Conservation (phyloP, 495 filamentous ascomycete species). For the Penicillium desertorum region DNA sequence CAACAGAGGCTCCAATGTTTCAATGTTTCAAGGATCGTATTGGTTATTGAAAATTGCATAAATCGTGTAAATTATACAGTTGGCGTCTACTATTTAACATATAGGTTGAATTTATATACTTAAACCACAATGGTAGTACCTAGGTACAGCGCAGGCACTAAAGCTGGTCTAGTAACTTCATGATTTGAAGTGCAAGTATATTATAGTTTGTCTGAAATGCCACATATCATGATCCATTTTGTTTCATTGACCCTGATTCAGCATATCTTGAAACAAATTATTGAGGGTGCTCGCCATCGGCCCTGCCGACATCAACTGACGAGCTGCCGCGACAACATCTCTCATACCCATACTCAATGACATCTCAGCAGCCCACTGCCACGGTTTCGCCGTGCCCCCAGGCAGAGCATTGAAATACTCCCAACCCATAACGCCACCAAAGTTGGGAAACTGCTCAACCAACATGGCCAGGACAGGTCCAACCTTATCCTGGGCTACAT, state of each 20-base stretch:
- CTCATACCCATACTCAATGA: conserved; percentile 51
- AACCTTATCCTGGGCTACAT: conserved; percentile 50
- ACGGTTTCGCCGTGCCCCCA: conserved; percentile 57
- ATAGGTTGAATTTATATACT: not conserved
- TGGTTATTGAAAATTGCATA: not conserved
- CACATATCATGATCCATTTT: conserved; percentile 8
- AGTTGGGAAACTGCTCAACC: conserved; percentile 55
- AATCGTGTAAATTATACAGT: not conserved
- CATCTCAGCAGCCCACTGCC: conserved; percentile 69
- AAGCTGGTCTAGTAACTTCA: not conserved
- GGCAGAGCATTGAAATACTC: conserved; percentile 76
- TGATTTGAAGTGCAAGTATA: not conserved
- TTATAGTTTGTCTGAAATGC: not conserved
- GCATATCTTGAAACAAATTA: conserved; percentile 35
- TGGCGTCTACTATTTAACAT: not conserved
- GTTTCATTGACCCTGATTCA: conserved; percentile 26
- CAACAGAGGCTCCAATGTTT: not conserved
- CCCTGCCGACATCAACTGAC: conserved; percentile 29
- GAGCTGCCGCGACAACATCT: conserved; percentile 35
- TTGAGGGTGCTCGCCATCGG: conserved; percentile 33
- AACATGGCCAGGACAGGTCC: conserved; percentile 45
- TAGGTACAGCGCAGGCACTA: not conserved
- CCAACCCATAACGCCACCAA: conserved; percentile 86
- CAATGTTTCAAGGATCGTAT: not conserved
- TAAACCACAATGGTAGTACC: not conserved